A percentile compares a stretch with the other conserved stretches of the same genome.
phyloP scores from a whole-genome alignment of 169 alveolate genomes.

The Plasmodium knowlesi region DNA sequence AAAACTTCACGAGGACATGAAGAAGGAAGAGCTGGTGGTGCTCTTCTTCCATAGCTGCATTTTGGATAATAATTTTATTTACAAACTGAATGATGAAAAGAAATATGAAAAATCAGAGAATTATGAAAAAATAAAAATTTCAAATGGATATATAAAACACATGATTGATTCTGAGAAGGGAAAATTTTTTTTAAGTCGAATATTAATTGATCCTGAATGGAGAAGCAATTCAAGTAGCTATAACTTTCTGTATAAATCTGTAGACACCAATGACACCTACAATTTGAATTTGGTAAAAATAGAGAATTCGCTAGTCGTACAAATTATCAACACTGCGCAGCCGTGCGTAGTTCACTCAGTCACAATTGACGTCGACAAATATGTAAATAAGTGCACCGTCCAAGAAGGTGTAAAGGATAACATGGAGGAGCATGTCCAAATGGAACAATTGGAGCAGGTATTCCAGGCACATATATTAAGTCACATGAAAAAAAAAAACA shows the following conservation, averaged over 20 bases:
- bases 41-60: slow-evolving; percentile 46
- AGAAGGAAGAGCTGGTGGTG: slow-evolving; percentile 47
- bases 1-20: slow-evolving; percentile 9
- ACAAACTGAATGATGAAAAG: slow-evolving; percentile 25
- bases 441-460: slow-evolving; percentile 24
- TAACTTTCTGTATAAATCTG: slow-evolving; percentile 22
- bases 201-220: slow-evolving; percentile 73
- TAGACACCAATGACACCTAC: slow-evolving; percentile 20
- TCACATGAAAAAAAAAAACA: slow-evolving; percentile 7
- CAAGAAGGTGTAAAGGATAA: not conserved
- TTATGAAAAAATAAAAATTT: slow-evolving; percentile 12
- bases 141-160: slow-evolving; percentile 51
- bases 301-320: slow-evolving; percentile 57
- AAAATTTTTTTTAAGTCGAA: slow-evolving; percentile 23
- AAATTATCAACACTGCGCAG: slow-evolving; percentile 27
- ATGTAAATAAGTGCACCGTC: not conserved
- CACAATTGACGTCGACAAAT: slow-evolving; percentile 41
- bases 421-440: not conserved
- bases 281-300: slow-evolving; percentile 59
- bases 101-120: not conserved
- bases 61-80: slow-evolving; percentile 32
- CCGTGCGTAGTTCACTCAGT: slow-evolving; percentile 39
- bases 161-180: slow-evolving; percentile 1
- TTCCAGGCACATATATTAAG: slow-evolving; percentile 35
- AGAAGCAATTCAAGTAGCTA: slow-evolving; percentile 42